A percentile compares a stretch with the other conserved stretches of the same genome.
phyloP scores from a whole-genome alignment of 2,329 filamentous ascomycete genomes.

The Hypoxylon sp. region DNA sequence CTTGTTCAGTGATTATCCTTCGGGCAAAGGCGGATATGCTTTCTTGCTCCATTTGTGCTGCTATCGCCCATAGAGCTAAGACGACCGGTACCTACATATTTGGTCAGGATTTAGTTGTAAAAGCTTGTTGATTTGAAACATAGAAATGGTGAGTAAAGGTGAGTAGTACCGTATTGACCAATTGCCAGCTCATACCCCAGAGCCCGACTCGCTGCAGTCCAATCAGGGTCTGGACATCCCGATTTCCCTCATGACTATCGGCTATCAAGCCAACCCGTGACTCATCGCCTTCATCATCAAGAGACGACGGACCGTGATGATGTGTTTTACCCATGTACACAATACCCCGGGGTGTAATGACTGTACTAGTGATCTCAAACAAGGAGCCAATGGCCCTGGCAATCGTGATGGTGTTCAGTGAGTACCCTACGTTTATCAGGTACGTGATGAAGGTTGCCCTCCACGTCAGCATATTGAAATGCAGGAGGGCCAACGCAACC shows the following conservation, averaged over 20 bases:
- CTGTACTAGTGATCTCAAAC: slow-evolving; percentile 68
- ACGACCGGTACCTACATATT: slow-evolving; percentile 55
- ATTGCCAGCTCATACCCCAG: slow-evolving; percentile 60
- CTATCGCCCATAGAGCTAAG: slow-evolving; percentile 54
- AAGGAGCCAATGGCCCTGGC: slow-evolving; percentile 63
- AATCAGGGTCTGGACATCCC: slow-evolving; percentile 47
- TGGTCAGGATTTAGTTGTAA: slow-evolving; percentile 9
- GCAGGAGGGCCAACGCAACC: slow-evolving; percentile 64
- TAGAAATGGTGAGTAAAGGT: not conserved
- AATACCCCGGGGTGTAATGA: slow-evolving; percentile 66
- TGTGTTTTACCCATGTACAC: slow-evolving; percentile 54
- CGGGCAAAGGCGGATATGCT: slow-evolving; percentile 26
- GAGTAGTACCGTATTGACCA: slow-evolving; percentile 56
- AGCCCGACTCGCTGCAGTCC: slow-evolving; percentile 58
- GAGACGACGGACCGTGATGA: slow-evolving; percentile 34
- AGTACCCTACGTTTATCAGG: slow-evolving; percentile 65
- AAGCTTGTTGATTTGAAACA: not conserved
- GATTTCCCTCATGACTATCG: slow-evolving; percentile 29
- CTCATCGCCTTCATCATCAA: slow-evolving; percentile 49
- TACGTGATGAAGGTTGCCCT: slow-evolving; percentile 70
- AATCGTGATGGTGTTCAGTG: slow-evolving; percentile 62
- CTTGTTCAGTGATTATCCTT: slow-evolving; percentile 21
- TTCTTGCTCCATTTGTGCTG: slow-evolving; percentile 38
- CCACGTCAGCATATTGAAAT: slow-evolving; percentile 70
- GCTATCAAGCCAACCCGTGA: slow-evolving; percentile 39